Evolutionary conservation across 2,329 filamentous ascomycete species (phyloP).

Genomic region (Pseudocercospora fijiensis): DNA sequence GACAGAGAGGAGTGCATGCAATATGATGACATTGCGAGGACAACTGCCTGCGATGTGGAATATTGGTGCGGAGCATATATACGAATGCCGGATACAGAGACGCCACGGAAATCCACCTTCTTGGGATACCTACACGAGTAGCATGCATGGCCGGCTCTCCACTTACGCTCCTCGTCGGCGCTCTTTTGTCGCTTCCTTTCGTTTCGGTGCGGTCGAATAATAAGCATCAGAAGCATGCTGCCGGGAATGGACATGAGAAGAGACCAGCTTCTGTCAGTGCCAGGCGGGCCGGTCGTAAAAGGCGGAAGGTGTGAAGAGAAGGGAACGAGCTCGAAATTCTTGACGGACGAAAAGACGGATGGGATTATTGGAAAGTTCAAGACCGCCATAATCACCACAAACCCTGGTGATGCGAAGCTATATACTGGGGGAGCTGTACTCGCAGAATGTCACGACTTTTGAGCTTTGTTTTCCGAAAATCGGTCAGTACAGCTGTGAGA

Average conservation of each 20-base stretch:
- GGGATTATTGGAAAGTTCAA: slow-evolving; percentile 10
- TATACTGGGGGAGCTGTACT: slow-evolving; percentile 3
- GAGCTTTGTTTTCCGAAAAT: slow-evolving; percentile 16
- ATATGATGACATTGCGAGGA: background rate
- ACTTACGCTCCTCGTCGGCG: slow-evolving; percentile 14
- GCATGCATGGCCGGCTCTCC: slow-evolving; percentile 15
- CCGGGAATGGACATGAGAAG: background rate
- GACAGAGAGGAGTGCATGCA: background rate
- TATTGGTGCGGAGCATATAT: background rate
- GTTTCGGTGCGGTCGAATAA: slow-evolving; percentile 6
- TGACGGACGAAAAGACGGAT: slow-evolving; percentile 12
- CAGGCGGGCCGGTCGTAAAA: slow-evolving; percentile 9
- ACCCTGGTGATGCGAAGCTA: slow-evolving; percentile 9
- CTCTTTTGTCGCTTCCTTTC: slow-evolving; percentile 17
- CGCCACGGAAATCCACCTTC: background rate
- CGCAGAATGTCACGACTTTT: slow-evolving; percentile 14
- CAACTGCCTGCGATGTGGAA: background rate
- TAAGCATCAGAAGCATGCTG: background rate
- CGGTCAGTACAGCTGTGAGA: slow-evolving; percentile 7
- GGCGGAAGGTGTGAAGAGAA: slow-evolving; percentile 11
- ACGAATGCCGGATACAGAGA: background rate
- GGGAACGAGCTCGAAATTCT: slow-evolving; percentile 1
- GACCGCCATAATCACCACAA: slow-evolving; percentile 8
- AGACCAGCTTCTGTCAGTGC: background rate
- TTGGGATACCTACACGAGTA: background rate